Percentiles rank a stretch among this genome's conserved stretches.
These are phyloP conservation scores for Saccharomyces hybrid DNA, from an alignment of 1,139 yeast genomes.

Conservation along the genomic window DNA sequence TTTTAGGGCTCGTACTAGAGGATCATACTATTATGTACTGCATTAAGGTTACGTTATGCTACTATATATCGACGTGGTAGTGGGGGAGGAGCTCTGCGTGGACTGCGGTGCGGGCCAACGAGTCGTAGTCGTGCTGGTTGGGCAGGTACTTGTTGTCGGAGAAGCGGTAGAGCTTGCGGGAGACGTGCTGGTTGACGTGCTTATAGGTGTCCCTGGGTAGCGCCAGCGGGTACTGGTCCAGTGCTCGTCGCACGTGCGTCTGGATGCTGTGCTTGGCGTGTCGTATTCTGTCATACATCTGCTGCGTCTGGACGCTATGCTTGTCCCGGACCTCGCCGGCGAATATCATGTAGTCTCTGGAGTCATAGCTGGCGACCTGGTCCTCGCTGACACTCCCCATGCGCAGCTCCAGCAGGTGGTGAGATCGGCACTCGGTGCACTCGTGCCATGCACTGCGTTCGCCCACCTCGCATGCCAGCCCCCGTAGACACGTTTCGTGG, in stretches of 20 bases:
- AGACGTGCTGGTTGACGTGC: conserved; percentile 37
- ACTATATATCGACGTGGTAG: neutral
- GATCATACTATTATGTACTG: neutral
- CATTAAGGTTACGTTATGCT: neutral
- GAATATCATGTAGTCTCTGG: conserved; percentile 5
- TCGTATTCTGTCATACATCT: conserved; percentile 17
- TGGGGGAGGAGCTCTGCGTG: neutral
- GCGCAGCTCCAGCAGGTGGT: neutral
- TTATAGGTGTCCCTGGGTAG: conserved; percentile 46
- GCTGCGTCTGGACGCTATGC: conserved; percentile 11
- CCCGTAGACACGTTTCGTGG: conserved; percentile 21
- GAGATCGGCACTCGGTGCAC: conserved; percentile 17
- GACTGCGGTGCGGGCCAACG: conserved; percentile 8
- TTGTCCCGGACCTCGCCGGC: conserved; percentile 11
- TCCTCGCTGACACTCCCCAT: neutral
- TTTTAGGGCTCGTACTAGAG: neutral
- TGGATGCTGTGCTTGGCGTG: conserved; percentile 48
- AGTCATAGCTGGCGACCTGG: conserved; percentile 1
- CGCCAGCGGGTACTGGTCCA: conserved; percentile 43
- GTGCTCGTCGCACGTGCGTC: conserved; percentile 42
- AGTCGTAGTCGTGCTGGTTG: conserved; percentile 17
- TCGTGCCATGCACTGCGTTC: conserved; percentile 17
- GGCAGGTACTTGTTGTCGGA: conserved; percentile 22
- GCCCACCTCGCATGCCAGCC: conserved; percentile 20
- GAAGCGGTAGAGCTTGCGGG: conserved; percentile 35